Base-by-base conservation (phyloP, 768 basidiomycete species). In the Mycena sanguinolenta region DNA sequence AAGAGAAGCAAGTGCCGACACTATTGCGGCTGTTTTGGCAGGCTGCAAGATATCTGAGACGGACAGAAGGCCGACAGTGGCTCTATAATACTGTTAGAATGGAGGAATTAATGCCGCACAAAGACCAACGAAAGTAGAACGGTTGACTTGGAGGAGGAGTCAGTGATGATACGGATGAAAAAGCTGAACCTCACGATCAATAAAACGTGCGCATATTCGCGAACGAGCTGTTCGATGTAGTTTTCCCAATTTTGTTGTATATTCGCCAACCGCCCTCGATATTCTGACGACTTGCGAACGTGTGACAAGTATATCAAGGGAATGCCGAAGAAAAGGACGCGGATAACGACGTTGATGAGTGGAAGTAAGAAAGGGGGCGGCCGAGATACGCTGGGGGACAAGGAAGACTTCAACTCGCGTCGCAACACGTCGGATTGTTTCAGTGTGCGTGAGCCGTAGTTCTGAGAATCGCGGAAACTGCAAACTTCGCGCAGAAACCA, bases 191-290 rank as follows among this genome's bases (percentile, higher is more conserved):
- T 80, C 69, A 89, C 88, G 39, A 90, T 84, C 9, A 89, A 81
- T 23, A 89, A 79, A 69, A 90, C 89, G 65, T 89, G 84, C 12
- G 87, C 86, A 73, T 89, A 89, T 70, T 89, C 88, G 67, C 84
- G 80, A 7, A 86, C 85, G 7, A 90, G 81, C 39, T 86, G 83
- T 39, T 84, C 81, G 27, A 87, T 84, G 65, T 88, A 89, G 19
- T 71, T 75, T 60, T 86, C 81, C 88, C 88, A 90, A 46, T 80
- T 85, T 55, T 81, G 75, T 70, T 87, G 84, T n/a, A 88, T 79
- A 44, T 80, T 84, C 2, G 82, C 78, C 28, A 89, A 78, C 19
- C 88, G 84, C 4, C 87, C 88, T 1, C 84, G 83, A 70, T 85
- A 88, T 75, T 86, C 84, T 65, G 84, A 84, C 0, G 85, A 85